These are phyloP conservation scores for Sapria himalayana DNA, from an alignment of 345 rosid genomes.

Conservation along the genomic window DNA sequence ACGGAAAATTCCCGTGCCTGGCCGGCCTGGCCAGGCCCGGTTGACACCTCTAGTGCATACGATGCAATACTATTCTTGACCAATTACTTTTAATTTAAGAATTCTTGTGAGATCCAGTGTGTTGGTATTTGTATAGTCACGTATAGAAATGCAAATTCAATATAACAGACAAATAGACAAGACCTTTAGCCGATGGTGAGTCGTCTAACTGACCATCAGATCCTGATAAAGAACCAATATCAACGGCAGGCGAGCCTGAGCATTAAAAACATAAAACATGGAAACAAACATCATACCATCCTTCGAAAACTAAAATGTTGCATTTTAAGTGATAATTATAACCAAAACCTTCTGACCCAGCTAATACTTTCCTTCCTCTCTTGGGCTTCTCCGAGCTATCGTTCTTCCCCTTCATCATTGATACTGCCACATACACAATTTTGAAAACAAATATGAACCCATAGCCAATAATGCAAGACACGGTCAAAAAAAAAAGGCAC, in stretches of 20 bases:
- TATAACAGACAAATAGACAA: neutral
- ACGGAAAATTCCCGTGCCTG: no score
- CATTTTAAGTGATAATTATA: conserved; percentile 2
- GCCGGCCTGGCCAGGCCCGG: no score
- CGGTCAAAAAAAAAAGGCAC: conserved; percentile 1
- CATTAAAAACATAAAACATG: neutral
- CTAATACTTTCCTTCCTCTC: conserved; percentile 38
- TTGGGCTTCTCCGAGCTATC: conserved; percentile 25
- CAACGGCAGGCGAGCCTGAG: conserved; percentile 11
- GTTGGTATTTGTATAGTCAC: no score
- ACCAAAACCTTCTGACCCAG: conserved; percentile 23
- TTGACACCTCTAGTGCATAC: no score
- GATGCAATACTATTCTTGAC: no score
- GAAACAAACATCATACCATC: neutral
- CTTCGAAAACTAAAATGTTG: neutral
- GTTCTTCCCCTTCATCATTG: conserved; percentile 27
- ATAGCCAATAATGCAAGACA: neutral
- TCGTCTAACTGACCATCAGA: conserved; percentile 21
- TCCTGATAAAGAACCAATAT: conserved; percentile 12
- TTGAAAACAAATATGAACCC: neutral
- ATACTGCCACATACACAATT: conserved; percentile 8
- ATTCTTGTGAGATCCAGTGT: no score
- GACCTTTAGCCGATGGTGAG: conserved; percentile 18
- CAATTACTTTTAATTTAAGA: no score
- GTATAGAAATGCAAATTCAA: no score